Conservation (phyloP, 495 filamentous ascomycete genomes). For the Clavariopsis aquatica region DNA sequence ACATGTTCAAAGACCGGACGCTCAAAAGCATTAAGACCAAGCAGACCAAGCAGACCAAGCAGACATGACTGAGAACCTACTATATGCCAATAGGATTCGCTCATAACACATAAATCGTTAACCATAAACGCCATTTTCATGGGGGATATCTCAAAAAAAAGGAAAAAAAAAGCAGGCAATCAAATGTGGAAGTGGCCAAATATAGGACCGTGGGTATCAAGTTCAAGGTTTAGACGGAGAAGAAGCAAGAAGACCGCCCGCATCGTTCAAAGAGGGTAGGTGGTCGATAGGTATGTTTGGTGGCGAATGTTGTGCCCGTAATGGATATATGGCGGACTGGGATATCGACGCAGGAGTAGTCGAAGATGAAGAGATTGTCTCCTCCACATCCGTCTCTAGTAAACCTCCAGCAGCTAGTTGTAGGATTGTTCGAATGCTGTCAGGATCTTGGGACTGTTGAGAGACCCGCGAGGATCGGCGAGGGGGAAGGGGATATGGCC, state of each 20-base stretch:
- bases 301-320: neutral
- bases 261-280: constrained; percentile 30
- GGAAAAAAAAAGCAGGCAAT: neutral
- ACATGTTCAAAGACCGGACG: neutral
- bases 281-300: neutral
- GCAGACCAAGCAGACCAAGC: constrained; percentile 5
- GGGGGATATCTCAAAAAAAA: constrained; percentile 23
- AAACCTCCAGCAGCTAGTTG: constrained; percentile 27
- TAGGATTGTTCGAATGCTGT: constrained; percentile 34
- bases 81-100: neutral
- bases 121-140: constrained; percentile 18
- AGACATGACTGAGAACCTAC: neutral
- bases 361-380: neutral
- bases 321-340: neutral
- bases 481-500: constrained; percentile 15
- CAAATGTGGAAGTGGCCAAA: neutral
- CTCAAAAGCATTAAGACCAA: constrained; percentile 12
- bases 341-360: neutral
- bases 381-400: constrained; percentile 17
- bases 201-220: constrained; percentile 26
- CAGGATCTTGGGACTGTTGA: constrained; percentile 32
- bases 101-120: constrained; percentile 33
- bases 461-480: constrained; percentile 29
- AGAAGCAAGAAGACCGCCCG: constrained; percentile 29
- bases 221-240: constrained; percentile 12